phyloP scores from a whole-genome alignment of 169 alveolate genomes.

The Perkinsus olseni region DNA sequence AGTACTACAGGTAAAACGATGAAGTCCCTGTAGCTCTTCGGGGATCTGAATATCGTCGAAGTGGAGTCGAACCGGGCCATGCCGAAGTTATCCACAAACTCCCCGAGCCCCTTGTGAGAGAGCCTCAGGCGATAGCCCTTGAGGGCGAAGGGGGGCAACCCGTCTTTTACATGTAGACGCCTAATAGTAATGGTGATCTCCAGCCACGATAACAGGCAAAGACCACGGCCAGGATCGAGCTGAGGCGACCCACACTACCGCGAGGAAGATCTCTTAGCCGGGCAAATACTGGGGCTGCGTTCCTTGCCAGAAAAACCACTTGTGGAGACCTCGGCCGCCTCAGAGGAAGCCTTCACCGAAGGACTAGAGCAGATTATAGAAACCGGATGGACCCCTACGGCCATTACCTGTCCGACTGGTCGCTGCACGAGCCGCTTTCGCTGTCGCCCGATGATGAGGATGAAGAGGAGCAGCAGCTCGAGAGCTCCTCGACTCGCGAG shows the following conservation, averaged over 20 bases:
- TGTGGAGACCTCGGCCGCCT: neutral
- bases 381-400: neutral
- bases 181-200: neutral
- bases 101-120: neutral
- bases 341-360: neutral
- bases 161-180: neutral
- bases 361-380: neutral
- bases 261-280: neutral
- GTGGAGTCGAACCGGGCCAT: neutral
- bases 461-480: neutral
- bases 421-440: neutral
- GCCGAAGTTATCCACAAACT: neutral
- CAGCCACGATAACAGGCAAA: neutral
- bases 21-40: neutral
- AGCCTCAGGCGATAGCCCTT: neutral
- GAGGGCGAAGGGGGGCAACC: neutral
- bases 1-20: neutral
- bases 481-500: neutral
- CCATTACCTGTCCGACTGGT: neutral
- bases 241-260: neutral
- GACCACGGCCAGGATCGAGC: neutral
- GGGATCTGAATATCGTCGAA: neutral
- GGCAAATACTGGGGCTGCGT: neutral
- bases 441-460: neutral
- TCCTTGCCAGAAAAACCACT: neutral